Conservation (phyloP, 306 rosid species). For the Luffa aegyptiaca region DNA sequence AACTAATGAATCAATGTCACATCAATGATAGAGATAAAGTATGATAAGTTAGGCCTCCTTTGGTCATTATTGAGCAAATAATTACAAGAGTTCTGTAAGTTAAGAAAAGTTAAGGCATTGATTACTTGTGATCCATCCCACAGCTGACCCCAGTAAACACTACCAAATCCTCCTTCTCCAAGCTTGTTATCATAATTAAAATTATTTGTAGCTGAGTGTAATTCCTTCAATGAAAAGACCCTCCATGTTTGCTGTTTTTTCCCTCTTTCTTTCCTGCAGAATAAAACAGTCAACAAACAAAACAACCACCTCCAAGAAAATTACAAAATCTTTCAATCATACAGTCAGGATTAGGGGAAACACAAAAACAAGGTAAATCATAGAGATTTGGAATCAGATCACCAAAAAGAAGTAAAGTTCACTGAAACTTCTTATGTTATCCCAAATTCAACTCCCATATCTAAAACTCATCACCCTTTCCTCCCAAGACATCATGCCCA, state of each 20-base stretch:
- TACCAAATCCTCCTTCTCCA: slow-evolving; percentile 99
- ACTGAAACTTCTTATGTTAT: not conserved
- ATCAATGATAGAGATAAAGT: not conserved
- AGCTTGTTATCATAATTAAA: slow-evolving; percentile 96
- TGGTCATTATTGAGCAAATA: not conserved
- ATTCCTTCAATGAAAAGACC: slow-evolving; percentile 85
- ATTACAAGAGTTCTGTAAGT: not conserved
- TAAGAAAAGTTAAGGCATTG: not conserved
- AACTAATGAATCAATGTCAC: not conserved
- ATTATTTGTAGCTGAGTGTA: slow-evolving; percentile 88
- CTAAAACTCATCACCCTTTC: not conserved
- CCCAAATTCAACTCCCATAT: not conserved
- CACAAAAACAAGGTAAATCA: not conserved
- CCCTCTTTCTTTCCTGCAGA: slow-evolving; percentile 59
- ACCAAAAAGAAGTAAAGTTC: not conserved
- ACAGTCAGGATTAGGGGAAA: not conserved
- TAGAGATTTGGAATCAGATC: not conserved
- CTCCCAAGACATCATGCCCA: not conserved
- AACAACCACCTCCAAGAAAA: not conserved
- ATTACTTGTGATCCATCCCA: slow-evolving; percentile 98
- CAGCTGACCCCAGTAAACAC: slow-evolving; percentile 99
- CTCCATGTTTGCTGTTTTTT: slow-evolving; percentile 89
- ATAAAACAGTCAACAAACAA: not conserved
- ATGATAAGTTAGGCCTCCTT: not conserved
- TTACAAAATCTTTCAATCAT: not conserved